A percentile compares a stretch with the other conserved stretches of the same genome.
Conservation (phyloP, 129 eudicot species). For the Mikania micrantha region DNA sequence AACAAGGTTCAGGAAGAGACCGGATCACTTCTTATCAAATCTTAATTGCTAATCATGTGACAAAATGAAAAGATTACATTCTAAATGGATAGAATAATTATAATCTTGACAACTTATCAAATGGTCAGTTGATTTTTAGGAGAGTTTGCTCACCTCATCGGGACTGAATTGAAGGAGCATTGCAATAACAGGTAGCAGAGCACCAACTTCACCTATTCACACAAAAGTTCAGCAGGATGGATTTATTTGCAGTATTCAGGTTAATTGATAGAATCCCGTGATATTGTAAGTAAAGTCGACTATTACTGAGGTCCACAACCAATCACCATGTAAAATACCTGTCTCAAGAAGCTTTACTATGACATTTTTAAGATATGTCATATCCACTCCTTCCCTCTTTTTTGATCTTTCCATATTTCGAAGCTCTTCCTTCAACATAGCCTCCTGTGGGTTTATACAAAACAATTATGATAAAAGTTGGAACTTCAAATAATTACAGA, state of each 20-base stretch:
- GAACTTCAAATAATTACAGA: background rate
- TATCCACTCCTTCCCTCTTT: constrained; percentile 98
- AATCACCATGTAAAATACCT: constrained; percentile 40
- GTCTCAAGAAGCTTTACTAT: constrained; percentile 94
- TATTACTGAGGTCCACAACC: background rate
- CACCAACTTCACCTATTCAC: constrained; percentile 87
- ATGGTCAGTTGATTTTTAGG: background rate
- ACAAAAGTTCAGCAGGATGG: constrained; percentile 10
- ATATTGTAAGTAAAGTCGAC: background rate
- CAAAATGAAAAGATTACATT: background rate
- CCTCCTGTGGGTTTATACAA: constrained; percentile 43
- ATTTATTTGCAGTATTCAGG: background rate
- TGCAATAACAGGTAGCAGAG: constrained; percentile 87
- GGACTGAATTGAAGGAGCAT: constrained; percentile 99
- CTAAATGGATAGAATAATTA: background rate
- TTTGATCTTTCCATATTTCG: constrained; percentile 90
- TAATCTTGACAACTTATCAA: background rate
- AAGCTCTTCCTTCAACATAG: constrained; percentile 92
- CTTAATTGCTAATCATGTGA: background rate
- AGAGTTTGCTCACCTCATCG: constrained; percentile 68
- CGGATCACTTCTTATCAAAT: too few relatives aligned
- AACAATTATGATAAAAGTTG: background rate
- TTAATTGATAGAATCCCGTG: background rate
- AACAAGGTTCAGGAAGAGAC: too few relatives aligned
- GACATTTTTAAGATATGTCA: constrained; percentile 96